Evolutionary conservation across 768 basidiomycete species (phyloP), one percentile per base, ranked within the genome.

Genomic region (Rhodotorula paludigena): DNA sequence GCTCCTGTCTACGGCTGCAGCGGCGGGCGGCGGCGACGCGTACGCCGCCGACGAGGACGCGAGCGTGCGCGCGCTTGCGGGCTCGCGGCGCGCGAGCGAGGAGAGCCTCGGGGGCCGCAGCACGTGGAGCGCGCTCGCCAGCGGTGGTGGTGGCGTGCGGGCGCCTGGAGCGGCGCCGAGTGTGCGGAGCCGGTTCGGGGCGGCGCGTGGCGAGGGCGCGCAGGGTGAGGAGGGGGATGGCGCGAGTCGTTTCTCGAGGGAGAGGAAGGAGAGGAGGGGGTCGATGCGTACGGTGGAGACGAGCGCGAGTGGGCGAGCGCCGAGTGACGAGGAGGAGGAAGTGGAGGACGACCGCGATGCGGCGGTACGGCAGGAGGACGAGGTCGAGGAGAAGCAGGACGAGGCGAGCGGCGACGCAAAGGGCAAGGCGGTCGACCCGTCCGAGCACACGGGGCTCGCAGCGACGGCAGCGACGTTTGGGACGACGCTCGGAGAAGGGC

Each of bases 81-180:
- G 92, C 64, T 89, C 89, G 78, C 82, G 91, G 74, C 82, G 90
- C 74, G 88, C 89, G 1, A 93, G 91, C 74, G 93, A 92, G 89
- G 93, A 89, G 73, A 92, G 57, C 23, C 45, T 72, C 11, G 71
- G 91, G 74, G 88, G 88, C 75, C 87, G 84, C 33, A 92, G 89
- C 72, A 83, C 87, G 49, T 93, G 90, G 90, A 91, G 89, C 76
- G 90, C 91, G 11, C 63, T 64, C 28, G 47, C 48, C 25, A 33
- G 18, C 30, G 32, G 5, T 8, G 32, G 4, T 21, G 33, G 8
- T 10, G 33, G 21, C 35, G 52, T 9, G 23, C 21, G 23, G 5
- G 5, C 35, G 52, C 52, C 47, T n/a, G 9, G 47, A 10, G 47
- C n/a, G n/a, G 47, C n/a, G n/a, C n/a, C n/a, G 12, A 48, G 47